Evolutionary conservation across 345 rosid species (phyloP), one percentile per base, ranked within the genome.

Genomic region (Aquilaria yunnanensis): DNA sequence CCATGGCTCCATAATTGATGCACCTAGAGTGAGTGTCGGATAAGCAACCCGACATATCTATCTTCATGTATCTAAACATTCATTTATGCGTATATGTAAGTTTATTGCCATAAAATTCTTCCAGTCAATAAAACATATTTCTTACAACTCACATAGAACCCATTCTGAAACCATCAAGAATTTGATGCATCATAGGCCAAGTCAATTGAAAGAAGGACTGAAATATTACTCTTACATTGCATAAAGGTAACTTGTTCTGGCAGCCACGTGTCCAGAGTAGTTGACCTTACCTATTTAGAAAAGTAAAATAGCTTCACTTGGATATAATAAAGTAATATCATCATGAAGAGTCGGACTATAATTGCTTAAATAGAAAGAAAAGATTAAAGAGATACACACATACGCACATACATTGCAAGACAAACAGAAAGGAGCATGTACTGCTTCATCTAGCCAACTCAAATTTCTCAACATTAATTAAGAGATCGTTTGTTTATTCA

Each of bases 211-310:
- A 54, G 51, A 54, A 48, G 37, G 6, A 45, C 51, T 2, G n/a
- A 57, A 5, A 56, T 51, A n/a, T 41, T 45, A 48, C 60, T 75
- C 78, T 72, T 67, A 82, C 87, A 66, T 57, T 75, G 76, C 65
- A 79, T 71, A 48, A 74, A 77, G 41, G 80, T 61, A 59, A 82
- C 78, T 68, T 82, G 87, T 57, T 79, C 87, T 11, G 84, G 84
- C 30, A 82, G 79, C 87, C 84, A 82, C 61, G 82, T 82, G 68
- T 85, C 90, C 65, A 85, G 59, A 29, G 90, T 80, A 45, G 80
- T 77, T 33, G 90, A 82, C 61, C 87, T 77, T 37, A 85, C 90
- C 90, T 82, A 69, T 9, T 37, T 14, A 9, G 29, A 66, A 58
- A 11, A 14, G 30, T 47, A 49, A 57, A 32, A 52, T 52, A 29